Conservation (phyloP, 768 basidiomycete species). For the Rhizopogon vesiculosus region DNA sequence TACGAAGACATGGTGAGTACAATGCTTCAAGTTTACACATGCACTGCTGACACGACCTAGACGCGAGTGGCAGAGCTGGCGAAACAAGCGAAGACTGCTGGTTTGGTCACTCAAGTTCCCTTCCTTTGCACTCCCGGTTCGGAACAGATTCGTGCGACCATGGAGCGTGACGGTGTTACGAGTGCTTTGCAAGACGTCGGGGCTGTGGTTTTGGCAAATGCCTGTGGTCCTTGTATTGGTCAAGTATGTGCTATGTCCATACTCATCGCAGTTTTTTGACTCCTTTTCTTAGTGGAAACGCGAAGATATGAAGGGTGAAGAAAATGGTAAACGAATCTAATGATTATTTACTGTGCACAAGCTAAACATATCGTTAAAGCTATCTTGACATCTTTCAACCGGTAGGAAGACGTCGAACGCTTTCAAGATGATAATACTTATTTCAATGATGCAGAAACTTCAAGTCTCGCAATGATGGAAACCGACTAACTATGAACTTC, state of each 20-base stretch:
- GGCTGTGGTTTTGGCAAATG: conserved; percentile 94
- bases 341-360: background rate
- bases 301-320: conserved; percentile 79
- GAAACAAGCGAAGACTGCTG: conserved; percentile 79
- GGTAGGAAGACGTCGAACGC: conserved; percentile 38
- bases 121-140: conserved; percentile 89
- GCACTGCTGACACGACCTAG: conserved; percentile 33
- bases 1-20: conserved; percentile 85
- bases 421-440: background rate
- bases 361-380: conserved; percentile 40
- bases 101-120: conserved; percentile 78
- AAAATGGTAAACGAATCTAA: conserved; percentile 63
- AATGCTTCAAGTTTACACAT: background rate
- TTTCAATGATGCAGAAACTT: conserved; percentile 46
- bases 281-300: conserved; percentile 75
- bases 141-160: conserved; percentile 95
- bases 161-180: conserved; percentile 91
- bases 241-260: conserved; percentile 46
- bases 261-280: conserved; percentile 1
- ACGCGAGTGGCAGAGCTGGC: conserved; percentile 91
- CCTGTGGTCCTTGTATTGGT: conserved; percentile 98
- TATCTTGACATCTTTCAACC: conserved; percentile 96
- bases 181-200: conserved; percentile 80
- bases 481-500: conserved; percentile 94
- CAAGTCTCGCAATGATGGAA: conserved; percentile 97